Percentiles rank a stretch among this genome's conserved stretches.
These are phyloP conservation scores for Globisporangium uncinulatum DNA, from an alignment of 352 stramenopile genomes.

Conservation along the genomic window DNA sequence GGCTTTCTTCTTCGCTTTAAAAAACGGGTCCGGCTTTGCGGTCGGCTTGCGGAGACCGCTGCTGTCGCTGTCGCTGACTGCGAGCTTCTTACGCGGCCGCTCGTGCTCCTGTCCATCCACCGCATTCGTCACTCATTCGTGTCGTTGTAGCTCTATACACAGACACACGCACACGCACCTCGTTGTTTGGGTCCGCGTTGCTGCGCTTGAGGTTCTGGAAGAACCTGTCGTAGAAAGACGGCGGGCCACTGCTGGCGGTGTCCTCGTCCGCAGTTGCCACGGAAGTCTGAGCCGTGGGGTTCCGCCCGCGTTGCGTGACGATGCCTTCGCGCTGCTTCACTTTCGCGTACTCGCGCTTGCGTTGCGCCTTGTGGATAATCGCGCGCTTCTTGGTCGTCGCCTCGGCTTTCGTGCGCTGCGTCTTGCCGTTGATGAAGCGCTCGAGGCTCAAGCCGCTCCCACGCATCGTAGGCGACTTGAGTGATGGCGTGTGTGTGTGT, in stretches of 20 bases:
- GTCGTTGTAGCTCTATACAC: neutral
- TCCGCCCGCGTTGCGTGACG: conserved; percentile 12
- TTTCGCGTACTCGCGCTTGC: conserved; percentile 75
- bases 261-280: conserved; percentile 9
- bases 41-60: conserved; percentile 10
- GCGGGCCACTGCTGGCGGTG: conserved; percentile 9
- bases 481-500: neutral
- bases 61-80: conserved; percentile 15
- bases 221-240: conserved; percentile 81
- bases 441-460: conserved; percentile 81
- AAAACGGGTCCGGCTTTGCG: conserved; percentile 72
- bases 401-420: conserved; percentile 70
- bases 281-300: neutral
- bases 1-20: conserved; percentile 80
- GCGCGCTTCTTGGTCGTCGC: conserved; percentile 81
- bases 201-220: conserved; percentile 55
- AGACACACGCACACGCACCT: conserved; percentile 3
- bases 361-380: conserved; percentile 77
- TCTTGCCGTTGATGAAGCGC: conserved; percentile 84
- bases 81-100: neutral
- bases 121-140: neutral
- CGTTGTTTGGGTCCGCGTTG: conserved; percentile 21
- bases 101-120: neutral
- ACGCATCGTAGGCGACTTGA: conserved; percentile 27
- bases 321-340: conserved; percentile 58